Evolutionary conservation across 2,329 filamentous ascomycete genomes (phyloP), one percentile per base, ranked within the genome.

Genomic region (Paraphaeosphaeria sporulosa): DNA sequence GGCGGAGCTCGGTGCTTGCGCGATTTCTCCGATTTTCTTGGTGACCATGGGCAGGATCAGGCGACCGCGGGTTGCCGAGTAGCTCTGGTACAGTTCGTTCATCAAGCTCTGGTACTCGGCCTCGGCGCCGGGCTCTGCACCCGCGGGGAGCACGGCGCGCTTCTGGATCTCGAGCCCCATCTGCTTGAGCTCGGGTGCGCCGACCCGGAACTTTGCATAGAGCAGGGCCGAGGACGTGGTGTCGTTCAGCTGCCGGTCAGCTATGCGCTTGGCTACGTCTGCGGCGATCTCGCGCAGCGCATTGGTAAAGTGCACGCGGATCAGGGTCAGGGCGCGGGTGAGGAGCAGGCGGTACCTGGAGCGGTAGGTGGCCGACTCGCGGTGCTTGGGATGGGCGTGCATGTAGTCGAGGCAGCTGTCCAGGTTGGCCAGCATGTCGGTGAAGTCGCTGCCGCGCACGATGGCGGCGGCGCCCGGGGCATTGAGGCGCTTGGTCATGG

Each of bases 361-460:
- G 46, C 94, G 87, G 76, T 97, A 98, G 1, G 90, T 88, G 63
- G 93, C 90, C 2, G 94, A 90, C 76, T 98, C 94, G 64, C 92
- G 91, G 75, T 97, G 96, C 8, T 87, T 88, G 9, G 91, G 86
- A 81, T 97, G 92, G 55, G 87, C 84, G 62, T 91, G 87, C 93
- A 98, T 97, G 74, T 98, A 98, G 32, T 89, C 90, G 67, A 99
- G 87, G 75, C 94, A 99, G 55, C 92, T 88, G 78, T 98, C 94
- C 52, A 99, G 83, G 64, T 93, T 94, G 49, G 87, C 85, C 51
- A 99, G 82, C 84, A 98, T 96, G 55, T 97, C 92, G 2, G 90
- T 89, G 72, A 98, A 97, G 47, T 91, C 90, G 53, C 90, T 89
- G 58, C 90, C 90, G 48, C 94, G 90, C 17, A 97, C 94, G 57